Evolutionary conservation across 2,329 filamentous ascomycete species (phyloP), one percentile per base, ranked within the genome.

Genomic region (Parastagonospora avenae): DNA sequence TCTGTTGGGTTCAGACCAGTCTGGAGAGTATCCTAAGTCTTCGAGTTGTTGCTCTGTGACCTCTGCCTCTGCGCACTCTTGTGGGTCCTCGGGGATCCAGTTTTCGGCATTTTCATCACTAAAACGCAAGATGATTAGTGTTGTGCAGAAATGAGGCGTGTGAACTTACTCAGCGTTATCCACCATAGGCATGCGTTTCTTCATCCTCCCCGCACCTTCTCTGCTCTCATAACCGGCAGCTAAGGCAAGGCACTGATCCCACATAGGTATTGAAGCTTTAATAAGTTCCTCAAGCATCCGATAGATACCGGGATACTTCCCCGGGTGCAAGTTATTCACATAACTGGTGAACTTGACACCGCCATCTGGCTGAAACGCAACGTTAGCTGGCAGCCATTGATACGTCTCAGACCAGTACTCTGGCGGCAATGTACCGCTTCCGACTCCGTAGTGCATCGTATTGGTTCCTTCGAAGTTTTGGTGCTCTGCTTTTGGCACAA

Each of bases 291-390:
- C 64, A n/a, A 68, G 54, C 1, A 48, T 49, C 1, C 43, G 38
- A 42, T 67, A 66, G 15, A 68, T 52, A 0, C 53, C 46, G 8
- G 54, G 32, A 31, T 63, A 55, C 11, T 57, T 60, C 4, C 9
- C 52, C 11, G 81, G 81, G 52, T 83, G 80, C 1, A 82, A 62
- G 54, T 82, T 83, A 63, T 83, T 83, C 65, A 83, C 76, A 58
- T 83, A 83, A 56, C 78, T 81, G 3, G 71, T 71, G 24, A 84
- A 78, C n/a, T 66, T 74, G 2, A 66, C 59, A 1, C 32, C 70
- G 4, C 52, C 61, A 8, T 73, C 64, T 1, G 69, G 52, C 35
- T 67, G 62, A 38, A 82, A 67, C 12, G 72, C 61, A 12, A 84
- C 72, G 4, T 82, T 76, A 41, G 77, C 77, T 11, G 82, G 82